phyloP scores from a whole-genome alignment of 1,284 basidiomycete genomes.

The Melampsora larici-populina region DNA sequence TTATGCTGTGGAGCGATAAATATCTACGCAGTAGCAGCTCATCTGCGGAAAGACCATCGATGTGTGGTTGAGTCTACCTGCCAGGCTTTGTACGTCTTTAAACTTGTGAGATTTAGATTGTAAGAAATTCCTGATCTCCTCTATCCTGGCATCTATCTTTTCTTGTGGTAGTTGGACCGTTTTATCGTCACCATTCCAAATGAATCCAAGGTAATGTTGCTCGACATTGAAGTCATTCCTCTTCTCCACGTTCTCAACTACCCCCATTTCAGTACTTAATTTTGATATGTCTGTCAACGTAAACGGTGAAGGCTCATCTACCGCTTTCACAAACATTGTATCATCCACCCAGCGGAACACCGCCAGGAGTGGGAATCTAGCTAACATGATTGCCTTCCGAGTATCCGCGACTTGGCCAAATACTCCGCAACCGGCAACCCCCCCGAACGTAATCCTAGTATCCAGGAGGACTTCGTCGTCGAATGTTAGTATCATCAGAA shows the following conservation, averaged over 20 bases:
- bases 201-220: too few species aligned
- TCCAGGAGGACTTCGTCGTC: not conserved
- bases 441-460: not conserved
- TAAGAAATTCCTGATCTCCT: not conserved
- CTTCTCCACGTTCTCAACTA: not conserved
- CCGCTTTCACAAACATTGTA: not conserved
- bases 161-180: not conserved
- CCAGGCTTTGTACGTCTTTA: not conserved
- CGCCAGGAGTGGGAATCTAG: not conserved
- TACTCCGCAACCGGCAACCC: constrained; percentile 8
- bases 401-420: not conserved
- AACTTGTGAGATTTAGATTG: not conserved
- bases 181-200: not conserved
- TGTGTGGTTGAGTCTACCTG: not conserved
- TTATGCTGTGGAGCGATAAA: not conserved
- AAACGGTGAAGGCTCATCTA: not conserved
- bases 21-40: not conserved
- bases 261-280: not conserved
- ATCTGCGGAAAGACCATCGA: not conserved
- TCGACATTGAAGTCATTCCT: not conserved
- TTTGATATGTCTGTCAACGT: not conserved
- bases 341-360: not conserved
- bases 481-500: not conserved
- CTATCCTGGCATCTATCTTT: not conserved
- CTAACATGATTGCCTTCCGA: not conserved